A percentile compares a stretch with the other conserved stretches of the same genome.
Conservation (phyloP, 805 yeast genomes). For the Yarrowia divulgata region DNA sequence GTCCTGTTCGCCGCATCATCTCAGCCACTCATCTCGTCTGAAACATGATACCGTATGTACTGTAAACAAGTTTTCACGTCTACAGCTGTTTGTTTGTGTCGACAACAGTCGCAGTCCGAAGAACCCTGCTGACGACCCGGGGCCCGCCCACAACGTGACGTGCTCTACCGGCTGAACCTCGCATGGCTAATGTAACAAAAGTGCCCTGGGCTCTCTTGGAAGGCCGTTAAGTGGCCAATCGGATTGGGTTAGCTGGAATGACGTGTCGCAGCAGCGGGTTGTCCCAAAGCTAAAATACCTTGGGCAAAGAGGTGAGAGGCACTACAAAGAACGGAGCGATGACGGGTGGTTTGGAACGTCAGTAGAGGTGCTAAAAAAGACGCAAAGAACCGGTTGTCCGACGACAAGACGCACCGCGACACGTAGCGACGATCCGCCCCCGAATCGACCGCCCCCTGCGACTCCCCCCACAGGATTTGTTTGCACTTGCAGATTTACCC, state of each 20-base stretch:
- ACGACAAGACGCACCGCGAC: not conserved
- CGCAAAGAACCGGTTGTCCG: too few relatives aligned
- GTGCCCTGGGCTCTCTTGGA: not conserved
- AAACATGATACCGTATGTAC: not conserved
- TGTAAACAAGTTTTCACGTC: not conserved
- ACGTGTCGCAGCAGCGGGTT: conserved; percentile 27
- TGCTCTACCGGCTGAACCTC: not conserved
- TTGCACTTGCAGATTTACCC: conserved; percentile 37
- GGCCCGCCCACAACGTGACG: not conserved
- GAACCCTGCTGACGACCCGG: not conserved
- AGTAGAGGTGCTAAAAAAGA: not conserved
- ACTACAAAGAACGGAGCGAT: not conserved
- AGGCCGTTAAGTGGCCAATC: conserved; percentile 15
- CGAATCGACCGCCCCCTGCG: not conserved
- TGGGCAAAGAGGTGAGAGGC: not conserved
- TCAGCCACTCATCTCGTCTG: conserved; percentile 1
- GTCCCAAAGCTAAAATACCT: conserved; percentile 31
- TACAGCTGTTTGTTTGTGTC: too few relatives aligned
- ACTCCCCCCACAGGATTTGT: conserved; percentile 11
- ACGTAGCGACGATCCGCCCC: too few relatives aligned
- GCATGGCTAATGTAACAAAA: conserved; percentile 1
- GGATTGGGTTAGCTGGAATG: conserved; percentile 23
- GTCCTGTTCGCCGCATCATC: not conserved
- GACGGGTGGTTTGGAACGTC: not conserved
- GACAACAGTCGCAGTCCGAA: too few relatives aligned